Conservation (phyloP, 148 eudicot genomes). For the Fallopia convolvulus region DNA sequence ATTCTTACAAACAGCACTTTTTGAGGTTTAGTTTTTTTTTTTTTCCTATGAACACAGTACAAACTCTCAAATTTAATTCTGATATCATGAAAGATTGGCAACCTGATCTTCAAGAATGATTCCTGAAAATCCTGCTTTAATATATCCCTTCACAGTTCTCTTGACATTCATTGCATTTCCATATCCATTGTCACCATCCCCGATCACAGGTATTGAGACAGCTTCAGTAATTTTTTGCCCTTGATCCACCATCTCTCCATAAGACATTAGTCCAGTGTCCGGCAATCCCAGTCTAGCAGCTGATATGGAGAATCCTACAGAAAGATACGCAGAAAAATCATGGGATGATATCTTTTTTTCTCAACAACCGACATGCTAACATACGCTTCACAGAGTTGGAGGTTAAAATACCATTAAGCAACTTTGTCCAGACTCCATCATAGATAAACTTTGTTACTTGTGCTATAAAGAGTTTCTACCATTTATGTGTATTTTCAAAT, state of each 20-base stretch:
- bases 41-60: background rate
- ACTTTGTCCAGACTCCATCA: background rate
- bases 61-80: background rate
- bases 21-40: background rate
- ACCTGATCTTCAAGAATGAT: conserved; percentile 98
- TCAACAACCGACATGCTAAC: background rate
- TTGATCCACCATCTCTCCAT: conserved; percentile 95
- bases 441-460: background rate
- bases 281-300: conserved; percentile 91
- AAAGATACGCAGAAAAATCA: conserved; percentile 11
- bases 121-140: conserved; percentile 92
- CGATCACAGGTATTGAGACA: conserved; percentile 84
- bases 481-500: background rate
- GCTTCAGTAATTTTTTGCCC: conserved; percentile 77
- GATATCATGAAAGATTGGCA: conserved; percentile 4
- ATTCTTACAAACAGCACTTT: background rate
- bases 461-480: background rate
- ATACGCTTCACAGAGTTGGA: background rate
- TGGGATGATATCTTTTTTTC: background rate
- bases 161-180: conserved; percentile 96
- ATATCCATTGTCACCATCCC: conserved; percentile 95
- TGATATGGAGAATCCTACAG: conserved; percentile 78
- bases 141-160: conserved; percentile 90
- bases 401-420: background rate
- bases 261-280: conserved; percentile 81